A percentile compares a stretch with the other conserved stretches of the same genome.
Evolutionary conservation across 1,284 basidiomycete genomes (phyloP).

Genomic region (Pseudomicrostroma phylloplanum): DNA sequence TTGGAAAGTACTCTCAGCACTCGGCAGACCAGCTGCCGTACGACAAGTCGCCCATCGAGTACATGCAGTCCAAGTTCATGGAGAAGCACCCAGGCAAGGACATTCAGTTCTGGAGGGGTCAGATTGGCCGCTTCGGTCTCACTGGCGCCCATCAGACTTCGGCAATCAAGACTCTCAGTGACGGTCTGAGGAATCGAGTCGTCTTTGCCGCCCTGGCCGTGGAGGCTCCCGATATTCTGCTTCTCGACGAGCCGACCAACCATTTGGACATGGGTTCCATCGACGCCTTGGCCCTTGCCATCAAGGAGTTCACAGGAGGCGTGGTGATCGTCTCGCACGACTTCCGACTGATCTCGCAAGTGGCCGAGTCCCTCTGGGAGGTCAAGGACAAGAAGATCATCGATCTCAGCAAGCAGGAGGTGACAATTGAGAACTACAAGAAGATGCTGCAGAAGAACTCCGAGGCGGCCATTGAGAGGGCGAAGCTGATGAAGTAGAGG

Average conservation of each 20-base stretch:
- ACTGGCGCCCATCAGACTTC: slow-evolving; percentile 87
- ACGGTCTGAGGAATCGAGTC: slow-evolving; percentile 87
- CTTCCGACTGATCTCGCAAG: slow-evolving; percentile 44
- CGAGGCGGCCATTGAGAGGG: slow-evolving; percentile 43
- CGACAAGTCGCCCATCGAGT: slow-evolving; percentile 84
- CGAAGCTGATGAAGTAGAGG: slow-evolving; percentile 30
- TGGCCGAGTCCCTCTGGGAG: slow-evolving; percentile 88
- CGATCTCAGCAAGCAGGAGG: slow-evolving; percentile 78
- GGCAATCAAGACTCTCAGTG: slow-evolving; percentile 83
- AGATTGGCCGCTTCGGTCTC: slow-evolving; percentile 92
- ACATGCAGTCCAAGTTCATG: slow-evolving; percentile 71
- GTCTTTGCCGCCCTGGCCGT: slow-evolving; percentile 75
- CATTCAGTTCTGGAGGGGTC: slow-evolving; percentile 81
- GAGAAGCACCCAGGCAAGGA: slow-evolving; percentile 94
- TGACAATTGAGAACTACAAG: slow-evolving; percentile 49
- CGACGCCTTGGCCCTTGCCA: slow-evolving; percentile 85
- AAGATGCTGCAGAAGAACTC: slow-evolving; percentile 44
- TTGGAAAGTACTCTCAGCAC: slow-evolving; percentile 82
- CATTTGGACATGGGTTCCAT: slow-evolving; percentile 89
- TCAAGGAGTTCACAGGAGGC: slow-evolving; percentile 94
- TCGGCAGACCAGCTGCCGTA: slow-evolving; percentile 97
- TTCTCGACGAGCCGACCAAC: slow-evolving; percentile 66
- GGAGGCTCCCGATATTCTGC: slow-evolving; percentile 53
- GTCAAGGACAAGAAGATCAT: slow-evolving; percentile 88
- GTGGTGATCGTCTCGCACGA: slow-evolving; percentile 59